These are phyloP conservation scores for Phytophthora brassicae DNA, from an alignment of 352 stramenopile genomes.

Conservation along the genomic window DNA sequence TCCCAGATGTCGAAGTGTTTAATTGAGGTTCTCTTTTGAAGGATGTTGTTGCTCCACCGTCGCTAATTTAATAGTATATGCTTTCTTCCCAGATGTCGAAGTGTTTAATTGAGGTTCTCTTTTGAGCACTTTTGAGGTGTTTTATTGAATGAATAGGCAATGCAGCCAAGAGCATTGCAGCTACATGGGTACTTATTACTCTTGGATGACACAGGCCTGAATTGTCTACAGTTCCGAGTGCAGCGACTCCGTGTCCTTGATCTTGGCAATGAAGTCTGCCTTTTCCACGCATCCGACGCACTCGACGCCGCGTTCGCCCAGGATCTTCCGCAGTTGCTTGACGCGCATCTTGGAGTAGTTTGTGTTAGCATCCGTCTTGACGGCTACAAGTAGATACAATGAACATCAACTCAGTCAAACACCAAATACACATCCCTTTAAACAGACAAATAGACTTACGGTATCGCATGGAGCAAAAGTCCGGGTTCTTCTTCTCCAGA, in stretches of 20 bases:
- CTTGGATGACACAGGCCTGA: not conserved
- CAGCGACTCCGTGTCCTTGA: constrained; percentile 88
- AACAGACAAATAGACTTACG: too few species aligned
- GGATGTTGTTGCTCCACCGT: not conserved
- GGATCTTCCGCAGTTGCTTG: constrained; percentile 95
- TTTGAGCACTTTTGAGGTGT: constrained; percentile 12
- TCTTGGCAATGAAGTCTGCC: constrained; percentile 93
- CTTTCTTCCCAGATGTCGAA: not conserved
- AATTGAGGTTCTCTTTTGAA: too few species aligned
- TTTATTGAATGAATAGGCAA: constrained; percentile 34
- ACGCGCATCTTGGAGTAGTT: constrained; percentile 95
- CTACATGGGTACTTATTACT: not conserved
- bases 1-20: not conserved
- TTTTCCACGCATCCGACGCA: constrained; percentile 95
- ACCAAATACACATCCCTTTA: too few species aligned
- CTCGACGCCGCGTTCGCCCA: constrained; percentile 90
- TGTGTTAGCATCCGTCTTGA: constrained; percentile 94
- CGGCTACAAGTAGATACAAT: constrained; percentile 47
- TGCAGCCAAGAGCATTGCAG: not conserved
- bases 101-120: too few species aligned
- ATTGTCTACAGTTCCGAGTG: constrained; percentile 81
- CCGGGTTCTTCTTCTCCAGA: constrained; percentile 93
- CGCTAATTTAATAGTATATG: constrained; percentile 41
- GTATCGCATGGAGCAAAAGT: constrained; percentile 95
- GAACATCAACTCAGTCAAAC: constrained; percentile 3